Conservation (phyloP, 1,284 basidiomycete genomes). For the Leccinum subatratum region DNA sequence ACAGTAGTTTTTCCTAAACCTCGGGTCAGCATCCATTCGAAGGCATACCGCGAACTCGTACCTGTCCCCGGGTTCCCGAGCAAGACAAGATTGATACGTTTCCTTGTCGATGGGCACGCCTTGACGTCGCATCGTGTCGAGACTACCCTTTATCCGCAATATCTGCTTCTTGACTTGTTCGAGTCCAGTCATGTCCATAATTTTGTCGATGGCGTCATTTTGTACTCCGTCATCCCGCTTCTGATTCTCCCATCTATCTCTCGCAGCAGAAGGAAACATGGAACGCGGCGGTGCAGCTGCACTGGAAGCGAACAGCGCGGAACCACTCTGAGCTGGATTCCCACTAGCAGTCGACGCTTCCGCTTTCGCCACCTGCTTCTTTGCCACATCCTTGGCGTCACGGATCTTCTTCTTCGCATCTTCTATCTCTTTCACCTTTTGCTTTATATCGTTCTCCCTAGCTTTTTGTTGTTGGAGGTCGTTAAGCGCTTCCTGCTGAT, state of each 20-base stretch:
- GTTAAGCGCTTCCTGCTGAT: slow-evolving; percentile 21
- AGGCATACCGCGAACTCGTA: slow-evolving; percentile 20
- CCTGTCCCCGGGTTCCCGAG: slow-evolving; percentile 64
- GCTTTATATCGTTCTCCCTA: slow-evolving; percentile 27
- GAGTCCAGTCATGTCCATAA: slow-evolving; percentile 58
- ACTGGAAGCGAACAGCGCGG: slow-evolving; percentile 5
- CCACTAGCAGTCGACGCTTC: slow-evolving; percentile 2
- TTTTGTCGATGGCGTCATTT: slow-evolving; percentile 45
- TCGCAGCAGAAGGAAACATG: slow-evolving; percentile 32
- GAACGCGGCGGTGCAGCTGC: slow-evolving; percentile 15
- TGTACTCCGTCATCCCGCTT: slow-evolving; percentile 44
- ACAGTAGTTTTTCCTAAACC: slow-evolving; percentile 62
- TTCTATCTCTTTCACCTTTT: slow-evolving; percentile 35
- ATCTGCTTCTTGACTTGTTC: slow-evolving; percentile 52
- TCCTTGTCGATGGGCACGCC: slow-evolving; percentile 44
- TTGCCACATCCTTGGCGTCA: slow-evolving; percentile 18
- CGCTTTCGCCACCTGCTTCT: slow-evolving; percentile 11
- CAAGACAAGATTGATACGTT: slow-evolving; percentile 49
- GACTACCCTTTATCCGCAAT: slow-evolving; percentile 46
- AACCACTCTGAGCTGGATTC: background rate
- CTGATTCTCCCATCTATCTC: slow-evolving; percentile 46
- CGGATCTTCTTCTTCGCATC: slow-evolving; percentile 17
- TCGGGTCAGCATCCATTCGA: background rate
- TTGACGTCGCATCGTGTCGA: slow-evolving; percentile 47
- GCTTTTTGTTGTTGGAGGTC: slow-evolving; percentile 32